Evolutionary conservation across 1,139 yeast species (phyloP), one percentile per base, ranked within the genome.

Genomic region (Scheffersomyces cryptocercus): DNA sequence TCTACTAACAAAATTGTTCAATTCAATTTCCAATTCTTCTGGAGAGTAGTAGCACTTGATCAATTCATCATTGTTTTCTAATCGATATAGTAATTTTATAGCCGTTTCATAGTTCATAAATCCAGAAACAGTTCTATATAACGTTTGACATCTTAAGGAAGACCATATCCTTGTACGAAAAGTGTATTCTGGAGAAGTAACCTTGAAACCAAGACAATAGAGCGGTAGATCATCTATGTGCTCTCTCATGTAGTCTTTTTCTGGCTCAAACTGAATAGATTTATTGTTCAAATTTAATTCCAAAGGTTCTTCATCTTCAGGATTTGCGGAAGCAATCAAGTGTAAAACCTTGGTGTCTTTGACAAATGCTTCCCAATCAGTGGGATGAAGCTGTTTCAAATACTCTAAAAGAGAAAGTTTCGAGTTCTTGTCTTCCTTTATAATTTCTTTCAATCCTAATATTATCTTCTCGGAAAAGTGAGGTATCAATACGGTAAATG

Each of bases 401-500:
- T 88, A 88, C 53, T 88, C 96, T 29, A 88, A 66, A 11, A 87
- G 65, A 0, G 95, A 79, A 3, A 88, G 71, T 52, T 82, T 83
- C 1, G 89, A 79, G 39, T 75, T 73, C 3, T 67, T 63, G 37
- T 79, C 80, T 48, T 82, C 91, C 42, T 75, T 80, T 37, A 88
- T 83, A 2, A 87, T 77, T 54, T 89, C 96, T 45, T 73, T 77
- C 42, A 88, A 63, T 2, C 81, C 70, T 9, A 88, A 60, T 5
- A 87, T 61, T 24, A 89, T 85, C 58, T 84, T 87, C 56, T 89
- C 97, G 0, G 84, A 74, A 56, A 84, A 89, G 59, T 89, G 97
- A 0, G 97, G 96, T n/a, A 88, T 71, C 38, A 89, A 64, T 0
- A 89, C 96, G 0, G 96, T 85, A 53, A 89, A 88, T 0, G 85